Evolutionary conservation across 768 basidiomycete genomes (phyloP).

Genomic region (Saitozyma podzolica): DNA sequence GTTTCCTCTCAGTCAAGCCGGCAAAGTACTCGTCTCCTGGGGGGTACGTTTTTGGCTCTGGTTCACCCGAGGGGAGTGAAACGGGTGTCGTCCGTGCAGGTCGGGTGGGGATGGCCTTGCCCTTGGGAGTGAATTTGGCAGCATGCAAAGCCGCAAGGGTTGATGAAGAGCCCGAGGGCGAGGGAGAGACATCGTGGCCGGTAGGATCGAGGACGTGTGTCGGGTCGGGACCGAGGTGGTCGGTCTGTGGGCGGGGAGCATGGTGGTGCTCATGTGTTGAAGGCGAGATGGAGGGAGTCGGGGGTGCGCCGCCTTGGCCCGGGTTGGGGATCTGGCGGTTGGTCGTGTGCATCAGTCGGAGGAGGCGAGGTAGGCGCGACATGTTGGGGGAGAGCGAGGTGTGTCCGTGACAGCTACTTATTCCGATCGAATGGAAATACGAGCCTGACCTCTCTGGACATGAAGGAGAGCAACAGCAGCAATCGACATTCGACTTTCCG

Average conservation of each 20-base stretch:
- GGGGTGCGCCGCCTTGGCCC: slow-evolving; percentile 21
- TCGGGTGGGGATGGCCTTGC: slow-evolving; percentile 32
- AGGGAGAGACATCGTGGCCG: neutral
- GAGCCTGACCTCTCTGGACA: neutral
- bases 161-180: neutral
- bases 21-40: slow-evolving; percentile 30
- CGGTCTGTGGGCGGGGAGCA: slow-evolving; percentile 5
- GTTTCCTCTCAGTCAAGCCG: slow-evolving; percentile 8
- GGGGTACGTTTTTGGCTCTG: slow-evolving; percentile 36
- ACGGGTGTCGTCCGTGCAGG: slow-evolving; percentile 32
- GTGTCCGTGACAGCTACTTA: neutral
- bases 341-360: slow-evolving; percentile 38
- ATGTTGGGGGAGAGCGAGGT: slow-evolving; percentile 5
- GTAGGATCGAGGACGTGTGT: slow-evolving; percentile 1
- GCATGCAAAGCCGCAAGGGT: neutral
- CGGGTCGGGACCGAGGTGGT: slow-evolving; percentile 3
- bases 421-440: neutral
- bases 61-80: slow-evolving; percentile 27
- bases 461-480: neutral
- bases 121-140: slow-evolving; percentile 33
- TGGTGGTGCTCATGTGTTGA: neutral
- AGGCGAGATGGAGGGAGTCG: slow-evolving; percentile 4
- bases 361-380: slow-evolving; percentile 21
- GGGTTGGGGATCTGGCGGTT: slow-evolving; percentile 43
- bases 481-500: slow-evolving; percentile 9